A percentile compares a stretch with the other conserved stretches of the same genome.
Evolutionary conservation across 1,284 basidiomycete species (phyloP).

Genomic region (Cutaneotrichosporon sp.): DNA sequence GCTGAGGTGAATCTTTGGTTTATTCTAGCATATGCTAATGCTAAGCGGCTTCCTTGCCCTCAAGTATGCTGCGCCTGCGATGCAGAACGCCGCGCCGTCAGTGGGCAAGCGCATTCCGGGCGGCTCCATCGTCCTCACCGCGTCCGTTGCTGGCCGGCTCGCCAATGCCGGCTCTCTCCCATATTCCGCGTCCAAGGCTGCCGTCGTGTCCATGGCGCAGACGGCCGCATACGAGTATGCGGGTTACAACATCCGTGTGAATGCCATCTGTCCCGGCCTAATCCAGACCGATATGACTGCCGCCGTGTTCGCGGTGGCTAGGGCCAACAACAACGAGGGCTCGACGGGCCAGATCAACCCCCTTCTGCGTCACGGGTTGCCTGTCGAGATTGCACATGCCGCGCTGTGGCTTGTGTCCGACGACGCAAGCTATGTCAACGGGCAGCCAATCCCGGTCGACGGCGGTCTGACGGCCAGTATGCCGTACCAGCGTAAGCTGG

Average conservation of each 20-base stretch:
- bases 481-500: constrained; percentile 54
- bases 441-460: constrained; percentile 78
- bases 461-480: constrained; percentile 72
- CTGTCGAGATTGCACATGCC: constrained; percentile 65
- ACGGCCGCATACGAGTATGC: constrained; percentile 73
- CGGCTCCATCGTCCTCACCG: constrained; percentile 85
- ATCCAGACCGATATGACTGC: constrained; percentile 80
- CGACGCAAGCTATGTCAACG: constrained; percentile 88
- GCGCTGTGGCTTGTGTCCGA: constrained; percentile 85
- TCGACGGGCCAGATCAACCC: constrained; percentile 87
- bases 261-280: constrained; percentile 85
- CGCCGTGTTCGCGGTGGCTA: constrained; percentile 68
- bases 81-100: constrained; percentile 59
- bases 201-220: constrained; percentile 80
- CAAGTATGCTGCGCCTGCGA: constrained; percentile 76
- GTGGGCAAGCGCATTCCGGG: constrained; percentile 63
- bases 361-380: constrained; percentile 67
- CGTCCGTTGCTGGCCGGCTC: constrained; percentile 80
- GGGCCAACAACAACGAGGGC: constrained; percentile 52
- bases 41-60: constrained; percentile 74
- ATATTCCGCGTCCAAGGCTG: constrained; percentile 86
- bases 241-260: constrained; percentile 77
- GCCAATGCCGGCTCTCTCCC: constrained; percentile 80
- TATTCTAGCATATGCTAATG: background rate
- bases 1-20: constrained; percentile 50